A percentile compares a stretch with the other conserved stretches of the same genome.
phyloP scores from a whole-genome alignment of 2,329 filamentous ascomycete genomes.

The Penicillium griseofulvum region DNA sequence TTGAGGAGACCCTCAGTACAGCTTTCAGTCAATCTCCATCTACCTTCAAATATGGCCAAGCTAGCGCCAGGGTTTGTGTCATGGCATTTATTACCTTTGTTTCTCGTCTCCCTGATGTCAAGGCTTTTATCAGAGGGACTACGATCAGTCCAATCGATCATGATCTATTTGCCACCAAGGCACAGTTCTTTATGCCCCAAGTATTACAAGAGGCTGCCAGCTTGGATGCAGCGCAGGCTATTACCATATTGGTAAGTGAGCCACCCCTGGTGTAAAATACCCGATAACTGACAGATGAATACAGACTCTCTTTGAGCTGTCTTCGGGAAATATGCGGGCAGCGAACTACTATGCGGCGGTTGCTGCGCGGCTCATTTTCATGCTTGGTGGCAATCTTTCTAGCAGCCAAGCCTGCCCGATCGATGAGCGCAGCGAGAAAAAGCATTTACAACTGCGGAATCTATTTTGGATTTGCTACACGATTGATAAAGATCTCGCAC shows the following conservation, averaged over 20 bases:
- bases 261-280: background rate
- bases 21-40: constrained; percentile 42
- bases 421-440: constrained; percentile 16
- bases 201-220: constrained; percentile 45
- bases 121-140: background rate
- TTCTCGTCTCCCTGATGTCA: constrained; percentile 23
- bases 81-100: constrained; percentile 49
- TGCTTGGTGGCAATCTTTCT: constrained; percentile 47
- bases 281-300: background rate
- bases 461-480: constrained; percentile 58
- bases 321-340: constrained; percentile 49
- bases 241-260: constrained; percentile 50
- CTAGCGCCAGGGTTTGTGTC: constrained; percentile 48
- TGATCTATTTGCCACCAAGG: constrained; percentile 43
- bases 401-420: constrained; percentile 15
- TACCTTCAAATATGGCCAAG: constrained; percentile 22
- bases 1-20: constrained; percentile 44
- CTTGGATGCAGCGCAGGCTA: constrained; percentile 46
- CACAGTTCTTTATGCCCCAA: constrained; percentile 45
- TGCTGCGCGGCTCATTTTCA: constrained; percentile 50
- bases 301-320: constrained; percentile 46
- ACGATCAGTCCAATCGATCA: constrained; percentile 34
- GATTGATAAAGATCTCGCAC: constrained; percentile 56
- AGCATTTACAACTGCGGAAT: constrained; percentile 33
- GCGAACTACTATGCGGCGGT: constrained; percentile 47